phyloP scores from a whole-genome alignment of 2,329 filamentous ascomycete species.

The Aspergillus awamori region DNA sequence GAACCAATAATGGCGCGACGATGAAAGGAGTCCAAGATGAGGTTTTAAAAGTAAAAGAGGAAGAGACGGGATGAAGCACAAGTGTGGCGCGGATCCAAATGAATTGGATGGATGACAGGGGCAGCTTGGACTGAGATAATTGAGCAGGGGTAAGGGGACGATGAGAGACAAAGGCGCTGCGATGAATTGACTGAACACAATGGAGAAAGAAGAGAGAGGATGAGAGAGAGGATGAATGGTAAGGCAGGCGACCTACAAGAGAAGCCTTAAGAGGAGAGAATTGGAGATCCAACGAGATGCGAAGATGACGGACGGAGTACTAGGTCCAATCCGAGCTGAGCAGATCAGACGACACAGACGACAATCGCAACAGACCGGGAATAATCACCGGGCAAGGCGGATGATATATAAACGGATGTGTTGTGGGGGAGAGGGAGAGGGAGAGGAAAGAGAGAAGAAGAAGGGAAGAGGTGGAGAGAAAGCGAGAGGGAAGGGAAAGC shows the following conservation, averaged over 20 bases:
- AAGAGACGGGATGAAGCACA: constrained; percentile 13
- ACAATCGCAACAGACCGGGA: constrained; percentile 9
- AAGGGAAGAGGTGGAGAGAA: background rate
- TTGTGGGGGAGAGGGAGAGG: constrained; percentile 6
- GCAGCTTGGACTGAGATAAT: constrained; percentile 20
- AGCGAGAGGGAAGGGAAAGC: background rate
- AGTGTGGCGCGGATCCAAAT: constrained; percentile 13
- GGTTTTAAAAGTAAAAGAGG: constrained; percentile 18
- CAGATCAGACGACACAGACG: constrained; percentile 18
- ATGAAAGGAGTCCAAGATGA: constrained; percentile 22
- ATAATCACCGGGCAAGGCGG: constrained; percentile 5
- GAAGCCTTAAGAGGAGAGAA: constrained; percentile 37
- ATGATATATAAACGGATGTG: constrained; percentile 8
- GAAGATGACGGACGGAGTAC: constrained; percentile 18
- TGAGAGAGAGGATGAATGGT: constrained; percentile 22
- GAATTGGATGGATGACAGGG: constrained; percentile 18
- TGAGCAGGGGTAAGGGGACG: constrained; percentile 22
- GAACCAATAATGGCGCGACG: constrained; percentile 24
- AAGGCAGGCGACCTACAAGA: constrained; percentile 49
- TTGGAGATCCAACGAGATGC: constrained; percentile 19
- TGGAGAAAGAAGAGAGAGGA: constrained; percentile 8
- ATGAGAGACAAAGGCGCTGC: constrained; percentile 21
- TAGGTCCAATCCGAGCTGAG: constrained; percentile 18
- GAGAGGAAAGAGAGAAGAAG: constrained; percentile 2
- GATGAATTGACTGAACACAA: constrained; percentile 20